A percentile compares a stretch with the other conserved stretches of the same genome.
These are phyloP conservation scores for Aspergillus calidoustus DNA, from an alignment of 2,329 filamentous ascomycete species.

Conservation along the genomic window DNA sequence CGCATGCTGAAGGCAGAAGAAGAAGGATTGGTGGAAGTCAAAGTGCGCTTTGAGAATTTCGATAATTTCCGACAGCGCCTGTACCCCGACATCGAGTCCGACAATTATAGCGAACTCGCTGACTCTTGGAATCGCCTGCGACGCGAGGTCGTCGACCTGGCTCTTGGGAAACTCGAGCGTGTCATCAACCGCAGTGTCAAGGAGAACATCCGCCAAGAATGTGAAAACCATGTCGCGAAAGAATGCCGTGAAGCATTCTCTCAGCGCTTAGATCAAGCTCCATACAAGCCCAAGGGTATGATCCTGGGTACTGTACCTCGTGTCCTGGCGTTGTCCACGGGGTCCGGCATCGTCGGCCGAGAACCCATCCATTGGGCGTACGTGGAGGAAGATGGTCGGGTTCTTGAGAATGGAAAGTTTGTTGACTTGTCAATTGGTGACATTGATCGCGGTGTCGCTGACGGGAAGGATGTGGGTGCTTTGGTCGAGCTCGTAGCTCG, in stretches of 20 bases:
- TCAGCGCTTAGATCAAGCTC: constrained; percentile 89
- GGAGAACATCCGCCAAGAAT: constrained; percentile 89
- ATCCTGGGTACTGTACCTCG: constrained; percentile 84
- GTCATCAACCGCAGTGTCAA: constrained; percentile 91
- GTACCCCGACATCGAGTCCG: constrained; percentile 83
- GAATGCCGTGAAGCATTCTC: constrained; percentile 87
- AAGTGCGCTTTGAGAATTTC: constrained; percentile 75
- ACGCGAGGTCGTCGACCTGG: constrained; percentile 79
- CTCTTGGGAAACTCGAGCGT: constrained; percentile 78
- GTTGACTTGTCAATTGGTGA: constrained; percentile 72
- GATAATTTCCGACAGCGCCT: constrained; percentile 77
- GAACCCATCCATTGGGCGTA: constrained; percentile 91
- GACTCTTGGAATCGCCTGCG: constrained; percentile 94
- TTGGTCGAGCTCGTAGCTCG: constrained; percentile 81
- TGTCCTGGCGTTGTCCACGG: constrained; percentile 85
- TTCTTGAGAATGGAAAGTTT: constrained; percentile 88
- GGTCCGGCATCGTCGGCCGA: constrained; percentile 71
- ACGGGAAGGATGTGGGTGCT: constrained; percentile 66
- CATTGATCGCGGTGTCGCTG: constrained; percentile 68
- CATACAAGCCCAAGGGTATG: constrained; percentile 93
- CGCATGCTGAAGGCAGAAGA: constrained; percentile 98
- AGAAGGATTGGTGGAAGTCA: constrained; percentile 87
- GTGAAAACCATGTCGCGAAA: constrained; percentile 89
- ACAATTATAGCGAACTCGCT: constrained; percentile 92
- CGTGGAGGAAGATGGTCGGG: constrained; percentile 88